These are phyloP conservation scores for Corylus heterophylla DNA, from an alignment of 306 rosid species.

Conservation along the genomic window DNA sequence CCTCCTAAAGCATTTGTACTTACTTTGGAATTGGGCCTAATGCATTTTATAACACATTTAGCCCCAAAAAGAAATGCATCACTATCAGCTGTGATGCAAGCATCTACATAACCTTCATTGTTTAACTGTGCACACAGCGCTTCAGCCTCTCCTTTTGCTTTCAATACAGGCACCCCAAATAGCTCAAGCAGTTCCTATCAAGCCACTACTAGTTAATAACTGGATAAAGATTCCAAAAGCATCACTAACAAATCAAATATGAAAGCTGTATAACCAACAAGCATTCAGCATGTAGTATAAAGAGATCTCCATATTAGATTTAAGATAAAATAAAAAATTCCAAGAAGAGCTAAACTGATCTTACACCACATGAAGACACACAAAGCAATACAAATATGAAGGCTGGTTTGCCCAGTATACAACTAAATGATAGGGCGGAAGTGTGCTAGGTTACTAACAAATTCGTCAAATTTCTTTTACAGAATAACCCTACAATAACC, in stretches of 20 bases:
- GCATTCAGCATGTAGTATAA: slow-evolving; percentile 11
- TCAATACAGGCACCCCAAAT: slow-evolving; percentile 84
- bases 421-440: neutral
- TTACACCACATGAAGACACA: slow-evolving; percentile 12
- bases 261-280: slow-evolving; percentile 8
- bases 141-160: slow-evolving; percentile 96
- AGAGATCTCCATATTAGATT: slow-evolving; percentile 9
- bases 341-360: neutral
- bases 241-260: slow-evolving; percentile 23
- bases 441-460: neutral
- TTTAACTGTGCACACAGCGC: slow-evolving; percentile 86
- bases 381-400: neutral
- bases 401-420: neutral
- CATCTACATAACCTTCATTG: slow-evolving; percentile 74
- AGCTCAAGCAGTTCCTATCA: slow-evolving; percentile 77
- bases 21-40: slow-evolving; percentile 66
- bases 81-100: slow-evolving; percentile 87
- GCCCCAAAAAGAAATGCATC: slow-evolving; percentile 94
- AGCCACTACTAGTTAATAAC: slow-evolving; percentile 27
- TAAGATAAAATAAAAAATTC: slow-evolving; percentile 3
- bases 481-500: no score
- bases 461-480: no score
- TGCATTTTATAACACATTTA: slow-evolving; percentile 65
- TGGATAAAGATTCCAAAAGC: slow-evolving; percentile 28
- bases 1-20: slow-evolving; percentile 22